Percentiles rank a stretch among this genome's conserved stretches.
Conservation (phyloP, 306 rosid species). For the Vigna mungo region DNA sequence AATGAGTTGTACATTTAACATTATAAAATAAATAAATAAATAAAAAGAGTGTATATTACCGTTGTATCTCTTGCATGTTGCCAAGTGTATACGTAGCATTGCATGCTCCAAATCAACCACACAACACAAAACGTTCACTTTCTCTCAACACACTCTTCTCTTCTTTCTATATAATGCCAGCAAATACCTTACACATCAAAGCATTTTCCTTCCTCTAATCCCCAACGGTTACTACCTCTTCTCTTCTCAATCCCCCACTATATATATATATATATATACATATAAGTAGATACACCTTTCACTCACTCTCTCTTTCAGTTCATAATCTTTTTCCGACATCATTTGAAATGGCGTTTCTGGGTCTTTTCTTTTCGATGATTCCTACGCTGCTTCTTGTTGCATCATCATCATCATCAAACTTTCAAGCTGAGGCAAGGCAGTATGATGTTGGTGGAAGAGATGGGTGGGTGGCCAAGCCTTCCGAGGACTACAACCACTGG, state of each 20-base stretch:
- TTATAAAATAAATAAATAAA: neutral
- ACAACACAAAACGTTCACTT: neutral
- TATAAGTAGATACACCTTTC: neutral
- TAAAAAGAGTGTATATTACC: neutral
- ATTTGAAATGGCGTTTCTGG: constrained; percentile 8
- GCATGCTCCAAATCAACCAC: neutral
- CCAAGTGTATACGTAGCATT: neutral
- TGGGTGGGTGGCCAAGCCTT: constrained; percentile 76
- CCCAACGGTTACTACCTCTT: constrained; percentile 50
- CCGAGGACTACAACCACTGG: constrained; percentile 64
- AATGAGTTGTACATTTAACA: neutral
- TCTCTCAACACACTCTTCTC: neutral
- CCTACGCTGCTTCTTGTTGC: constrained; percentile 30
- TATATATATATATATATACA: constrained; percentile 32
- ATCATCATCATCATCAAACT: constrained; percentile 6
- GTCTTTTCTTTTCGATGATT: constrained; percentile 32
- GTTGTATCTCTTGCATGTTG: constrained; percentile 8
- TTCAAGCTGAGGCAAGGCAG: constrained; percentile 37
- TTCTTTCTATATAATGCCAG: constrained; percentile 20
- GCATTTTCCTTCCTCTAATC: constrained; percentile 41
- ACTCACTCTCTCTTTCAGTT: neutral
- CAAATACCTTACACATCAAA: neutral
- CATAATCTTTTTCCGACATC: neutral
- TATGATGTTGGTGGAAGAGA: constrained; percentile 69
- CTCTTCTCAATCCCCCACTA: constrained; percentile 14